These are phyloP conservation scores for Waltergamsia citrina DNA, from an alignment of 2,329 filamentous ascomycete species.

Conservation along the genomic window DNA sequence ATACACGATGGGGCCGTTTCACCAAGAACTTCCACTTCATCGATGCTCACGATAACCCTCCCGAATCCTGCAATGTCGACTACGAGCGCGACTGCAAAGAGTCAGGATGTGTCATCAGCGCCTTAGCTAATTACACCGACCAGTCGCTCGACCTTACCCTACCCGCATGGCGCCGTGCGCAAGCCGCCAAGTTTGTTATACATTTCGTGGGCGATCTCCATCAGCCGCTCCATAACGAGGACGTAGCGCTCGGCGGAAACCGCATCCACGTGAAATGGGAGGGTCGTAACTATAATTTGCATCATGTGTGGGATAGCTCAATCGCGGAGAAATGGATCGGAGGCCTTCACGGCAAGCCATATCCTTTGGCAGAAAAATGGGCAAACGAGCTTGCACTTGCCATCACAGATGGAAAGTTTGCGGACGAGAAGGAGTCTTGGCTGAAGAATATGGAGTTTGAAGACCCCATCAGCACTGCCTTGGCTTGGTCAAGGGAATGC, in stretches of 20 bases:
- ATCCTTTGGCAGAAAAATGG: slow-evolving; percentile 42
- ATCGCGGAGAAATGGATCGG: slow-evolving; percentile 59
- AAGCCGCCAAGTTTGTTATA: slow-evolving; percentile 57
- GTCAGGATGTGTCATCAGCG: slow-evolving; percentile 52
- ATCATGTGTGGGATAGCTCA: slow-evolving; percentile 64
- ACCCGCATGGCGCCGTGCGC: slow-evolving; percentile 33
- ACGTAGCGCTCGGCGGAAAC: slow-evolving; percentile 57
- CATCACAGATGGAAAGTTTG: slow-evolving; percentile 48
- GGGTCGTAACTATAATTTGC: slow-evolving; percentile 50
- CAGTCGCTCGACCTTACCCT: slow-evolving; percentile 39
- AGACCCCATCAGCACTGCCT: slow-evolving; percentile 43
- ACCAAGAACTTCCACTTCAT: slow-evolving; percentile 59
- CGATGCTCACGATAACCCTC: slow-evolving; percentile 56
- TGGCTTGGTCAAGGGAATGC: slow-evolving; percentile 54
- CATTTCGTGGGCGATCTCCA: slow-evolving; percentile 65
- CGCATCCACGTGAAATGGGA: slow-evolving; percentile 56
- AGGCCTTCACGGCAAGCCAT: slow-evolving; percentile 38
- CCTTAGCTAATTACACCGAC: slow-evolving; percentile 51
- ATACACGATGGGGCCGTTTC: slow-evolving; percentile 53
- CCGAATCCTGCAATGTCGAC: slow-evolving; percentile 45
- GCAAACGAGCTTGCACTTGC: slow-evolving; percentile 43
- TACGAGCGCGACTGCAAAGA: slow-evolving; percentile 52
- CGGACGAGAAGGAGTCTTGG: slow-evolving; percentile 41
- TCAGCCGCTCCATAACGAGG: slow-evolving; percentile 58
- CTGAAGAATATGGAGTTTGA: slow-evolving; percentile 44